Base-by-base conservation (phyloP, 139 green algal genomes). In the Zygnema cylindricum region DNA sequence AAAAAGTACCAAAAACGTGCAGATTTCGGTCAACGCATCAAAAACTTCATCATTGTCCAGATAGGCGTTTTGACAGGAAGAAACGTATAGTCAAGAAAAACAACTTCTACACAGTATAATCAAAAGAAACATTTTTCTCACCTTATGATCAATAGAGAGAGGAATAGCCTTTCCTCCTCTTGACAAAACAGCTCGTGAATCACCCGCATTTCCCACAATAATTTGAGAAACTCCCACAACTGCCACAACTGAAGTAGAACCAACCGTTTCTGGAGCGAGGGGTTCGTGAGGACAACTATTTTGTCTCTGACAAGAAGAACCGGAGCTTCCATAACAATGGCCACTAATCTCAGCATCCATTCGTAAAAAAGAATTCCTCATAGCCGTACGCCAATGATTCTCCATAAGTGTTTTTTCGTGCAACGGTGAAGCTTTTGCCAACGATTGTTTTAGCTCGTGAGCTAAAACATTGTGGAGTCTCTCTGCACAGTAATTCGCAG, bases 161-260 rank as follows among this genome's bases (percentile, higher is more conserved):
- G 90, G 55, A 36, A 93, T n/a, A 93, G 86, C 87, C 22, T 39
- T 42, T 42, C 0, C 88, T 1, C 55, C 55, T n/a, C 95, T 86
- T 81, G 93, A 95, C 39, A 98, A 86, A 75, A 98, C 95, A 1
- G 95, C 95, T 1, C 96, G 87, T 86, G 96, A 97, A 90, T 99
- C 96, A 2, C 96, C 96, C 33, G 94, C 93, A 81, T 98, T 97
- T 11, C 95, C 96, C 0, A 98, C 91, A 22, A 91, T 84, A 63
- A 98, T 89, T 23, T 84, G 69, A 1, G 69, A 25, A 2, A 89
- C 92, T 2, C 55, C 83, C 2, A 97, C 0, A 38, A 98, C 91
- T 0, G 94, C 93, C 32, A 96, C 95, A 40, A 98, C 95, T 1
- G 96, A 95, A 0, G 96, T 98, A 1, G 94, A 96, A 35, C 96